Conservation (phyloP, 495 filamentous ascomycete genomes). For the Penicillium bialowiezense region DNA sequence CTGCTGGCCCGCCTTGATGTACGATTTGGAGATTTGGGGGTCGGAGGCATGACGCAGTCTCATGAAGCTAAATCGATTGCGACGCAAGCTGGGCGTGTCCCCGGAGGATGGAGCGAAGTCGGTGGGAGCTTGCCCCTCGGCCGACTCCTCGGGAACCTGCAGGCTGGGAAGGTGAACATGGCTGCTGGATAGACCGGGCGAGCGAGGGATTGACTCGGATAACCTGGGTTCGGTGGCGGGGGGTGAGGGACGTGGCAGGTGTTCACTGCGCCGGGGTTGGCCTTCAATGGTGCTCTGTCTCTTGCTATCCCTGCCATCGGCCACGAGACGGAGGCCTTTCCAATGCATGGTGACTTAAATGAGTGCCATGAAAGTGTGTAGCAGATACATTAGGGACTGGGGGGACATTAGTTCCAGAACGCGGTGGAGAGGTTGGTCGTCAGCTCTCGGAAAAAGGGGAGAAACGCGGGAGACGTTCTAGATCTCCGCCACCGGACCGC, state of each 20-base stretch:
- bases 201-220: conserved; percentile 41
- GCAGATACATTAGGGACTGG: conserved; percentile 1
- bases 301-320: conserved; percentile 28
- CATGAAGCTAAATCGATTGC: conserved; percentile 80
- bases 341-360: conserved; percentile 38
- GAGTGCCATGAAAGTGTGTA: not conserved
- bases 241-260: conserved; percentile 37
- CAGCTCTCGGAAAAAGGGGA: conserved; percentile 29
- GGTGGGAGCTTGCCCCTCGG: conserved; percentile 14
- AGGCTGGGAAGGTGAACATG: conserved; percentile 9
- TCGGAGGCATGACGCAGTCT: conserved; percentile 92
- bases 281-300: conserved; percentile 35
- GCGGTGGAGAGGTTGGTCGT: conserved; percentile 24
- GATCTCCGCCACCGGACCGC: not conserved
- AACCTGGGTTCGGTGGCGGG: conserved; percentile 32
- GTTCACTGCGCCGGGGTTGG: conserved; percentile 41
- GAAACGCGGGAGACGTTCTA: conserved; percentile 19
- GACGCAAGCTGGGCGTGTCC: conserved; percentile 30
- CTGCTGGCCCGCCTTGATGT: conserved; percentile 59
- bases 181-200: conserved; percentile 14
- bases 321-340: conserved; percentile 44
- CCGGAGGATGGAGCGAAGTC: conserved; percentile 18
- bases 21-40: conserved; percentile 82
- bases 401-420: conserved; percentile 28
- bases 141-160: conserved; percentile 11